Conservation (phyloP, 768 basidiomycete species). For the Lactarius hengduanensis region DNA sequence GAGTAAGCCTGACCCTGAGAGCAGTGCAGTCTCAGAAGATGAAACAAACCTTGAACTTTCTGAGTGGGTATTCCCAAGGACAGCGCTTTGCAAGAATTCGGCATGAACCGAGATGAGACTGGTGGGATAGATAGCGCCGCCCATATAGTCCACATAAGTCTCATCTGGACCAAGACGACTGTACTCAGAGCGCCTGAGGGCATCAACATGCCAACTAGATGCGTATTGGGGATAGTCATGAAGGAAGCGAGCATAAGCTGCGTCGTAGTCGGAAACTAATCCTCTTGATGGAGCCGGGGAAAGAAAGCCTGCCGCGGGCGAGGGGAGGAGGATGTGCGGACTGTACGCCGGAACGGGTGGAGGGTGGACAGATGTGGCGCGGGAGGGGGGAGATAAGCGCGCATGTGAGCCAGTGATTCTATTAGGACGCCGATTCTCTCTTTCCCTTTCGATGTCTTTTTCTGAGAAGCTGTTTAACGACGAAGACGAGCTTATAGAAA, state of each 20-base stretch:
- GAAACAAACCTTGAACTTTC: slow-evolving; percentile 65
- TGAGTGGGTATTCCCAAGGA: slow-evolving; percentile 85
- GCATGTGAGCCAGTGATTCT: slow-evolving; percentile 1
- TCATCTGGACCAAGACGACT: slow-evolving; percentile 47
- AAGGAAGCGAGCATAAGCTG: slow-evolving; percentile 27
- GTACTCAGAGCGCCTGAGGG: slow-evolving; percentile 63
- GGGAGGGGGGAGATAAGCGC: slow-evolving; percentile 3
- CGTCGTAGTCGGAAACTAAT: slow-evolving; percentile 7
- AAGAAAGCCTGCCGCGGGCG: slow-evolving; percentile 27
- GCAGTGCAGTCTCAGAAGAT: background rate
- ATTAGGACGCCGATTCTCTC: slow-evolving; percentile 12
- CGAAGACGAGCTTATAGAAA: slow-evolving; percentile 15
- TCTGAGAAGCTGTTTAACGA: slow-evolving; percentile 27
- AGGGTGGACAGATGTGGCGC: slow-evolving; percentile 8
- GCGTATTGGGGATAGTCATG: slow-evolving; percentile 52
- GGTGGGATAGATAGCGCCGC: slow-evolving; percentile 77
- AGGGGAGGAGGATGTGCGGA: slow-evolving; percentile 20
- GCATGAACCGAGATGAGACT: slow-evolving; percentile 70
- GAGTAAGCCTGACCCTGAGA: background rate
- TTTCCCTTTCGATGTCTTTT: slow-evolving; percentile 18
- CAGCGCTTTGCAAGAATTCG: slow-evolving; percentile 60
- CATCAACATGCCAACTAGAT: slow-evolving; percentile 68
- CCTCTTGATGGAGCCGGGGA: background rate
- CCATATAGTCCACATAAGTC: slow-evolving; percentile 87
- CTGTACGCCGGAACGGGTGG: slow-evolving; percentile 7